Base-by-base conservation (phyloP, 2,329 filamentous ascomycete genomes). In the Chrysoporthe deuterocubensis region DNA sequence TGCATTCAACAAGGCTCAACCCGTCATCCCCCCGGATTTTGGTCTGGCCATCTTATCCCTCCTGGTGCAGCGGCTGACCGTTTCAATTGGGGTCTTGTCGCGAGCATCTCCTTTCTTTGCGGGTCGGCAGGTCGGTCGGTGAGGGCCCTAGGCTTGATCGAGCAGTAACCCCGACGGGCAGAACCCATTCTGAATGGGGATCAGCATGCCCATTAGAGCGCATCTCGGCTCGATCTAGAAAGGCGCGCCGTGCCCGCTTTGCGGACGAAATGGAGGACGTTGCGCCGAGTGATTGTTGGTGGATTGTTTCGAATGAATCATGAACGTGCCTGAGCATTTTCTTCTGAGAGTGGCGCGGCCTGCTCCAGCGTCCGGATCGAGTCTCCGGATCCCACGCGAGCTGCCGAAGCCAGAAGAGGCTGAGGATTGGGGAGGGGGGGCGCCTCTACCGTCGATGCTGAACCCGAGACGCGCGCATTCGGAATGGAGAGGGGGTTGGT, bases 121-220 rank as follows among this genome's bases (percentile, higher is more conserved):
- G 65, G 72, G 71, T 58, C 52, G 70, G 57, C 67, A 48, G 42
- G 21, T 46, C 40, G 21, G 59, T 61, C 59, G 67, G 67, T 71
- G 71, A 71, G 70, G 62, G 67, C 52, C 72, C 75, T 78, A 79
- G 73, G 68, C 78, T 75, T 61, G 66, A 79, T 81, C 72, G 50
- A 78, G 78, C 73, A 75, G 74, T 71, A 71, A 72, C 67, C 74
- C 79, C 79, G 79, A 74, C 73, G 73, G 74, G 73, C 71, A 78
- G 74, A 70, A 58, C 75, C 75, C 75, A 76, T 77, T 77, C 43
- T 69, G 73, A 75, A 76, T 72, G 72, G 76, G 73, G 76, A 78
- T 78, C 77, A 73, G 72, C 72, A 73, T 52, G 18, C 14, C 75
- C 76, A 73, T 26, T 26, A 26, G 26, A 26, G 26, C 26, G 26